Base-by-base conservation (phyloP, 163 green algal species). In the Scenedesmus sp. region DNA sequence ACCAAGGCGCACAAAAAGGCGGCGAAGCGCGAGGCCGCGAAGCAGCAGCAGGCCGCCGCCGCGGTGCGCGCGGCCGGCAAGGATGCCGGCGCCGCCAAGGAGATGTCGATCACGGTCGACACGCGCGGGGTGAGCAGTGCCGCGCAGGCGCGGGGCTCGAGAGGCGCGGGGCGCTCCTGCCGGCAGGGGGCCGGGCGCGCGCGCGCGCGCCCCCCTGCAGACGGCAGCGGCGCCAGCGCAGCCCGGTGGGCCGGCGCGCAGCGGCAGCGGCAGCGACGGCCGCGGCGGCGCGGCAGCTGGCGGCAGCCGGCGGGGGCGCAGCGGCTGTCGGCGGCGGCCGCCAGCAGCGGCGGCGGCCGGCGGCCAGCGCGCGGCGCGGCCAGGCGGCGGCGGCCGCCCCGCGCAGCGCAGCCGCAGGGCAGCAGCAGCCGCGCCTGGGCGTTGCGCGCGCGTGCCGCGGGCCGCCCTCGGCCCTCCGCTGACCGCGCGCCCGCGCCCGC, bases 1-100 rank as follows among this genome's bases (percentile, higher is more conserved):
- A 64, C 28, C 3, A 36, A 57, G 31, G 58, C 42, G 18, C 60
- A 62, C 67, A 79, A 75, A 42, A 63, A 77, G 64, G 64, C 69
- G 54, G 42, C 36, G 36, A 53, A 54, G 22, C 64, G 53, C 28
- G 29, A 39, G 50, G 64, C 54, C 47, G 81, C 81, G 9, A 81
- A 75, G 36, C 33, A 83, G 77, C 57, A 78, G 77, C 77, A 83
- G 26, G 20, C 45, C 7, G 44, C 63, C 26, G 70, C 75, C 31
- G 63, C 48, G 17, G 70, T 31, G 31, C 36, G 67, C 34, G 15
- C 56, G 4, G 67, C 34, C 44, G 18, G 11, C 24, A 78, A 73
- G 66, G 57, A 71, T 51, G 56, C 28, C 18, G 24, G 4, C 42
- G 60, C 18, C 7, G n/a, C 34, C 3, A 54, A 26, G 17, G 60